Percentiles rank a stretch among this genome's conserved stretches.
Evolutionary conservation across 1,284 basidiomycete genomes (phyloP).

Genomic region (Stygiomarasmius scandens): DNA sequence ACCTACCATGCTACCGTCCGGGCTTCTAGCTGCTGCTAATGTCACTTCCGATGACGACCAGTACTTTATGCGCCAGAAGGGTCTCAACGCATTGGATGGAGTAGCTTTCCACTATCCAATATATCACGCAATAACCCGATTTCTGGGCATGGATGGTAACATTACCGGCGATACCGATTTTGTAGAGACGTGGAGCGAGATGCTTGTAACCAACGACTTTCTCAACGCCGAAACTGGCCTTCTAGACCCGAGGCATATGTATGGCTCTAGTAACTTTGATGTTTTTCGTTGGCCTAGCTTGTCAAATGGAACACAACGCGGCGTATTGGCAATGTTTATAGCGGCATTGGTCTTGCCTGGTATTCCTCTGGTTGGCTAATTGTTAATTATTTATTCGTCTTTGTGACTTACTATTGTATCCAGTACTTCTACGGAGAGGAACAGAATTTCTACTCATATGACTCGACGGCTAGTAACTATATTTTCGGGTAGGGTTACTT

Average conservation of each 20-base stretch:
- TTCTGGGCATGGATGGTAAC: constrained; percentile 93
- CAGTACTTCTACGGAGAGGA: constrained; percentile 88
- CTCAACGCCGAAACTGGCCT: constrained; percentile 68
- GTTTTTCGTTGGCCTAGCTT: constrained; percentile 90
- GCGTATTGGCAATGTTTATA: constrained; percentile 77
- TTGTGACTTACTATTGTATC: constrained; percentile 6
- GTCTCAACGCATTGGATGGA: constrained; percentile 68
- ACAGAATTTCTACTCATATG: constrained; percentile 83
- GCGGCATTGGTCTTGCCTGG: constrained; percentile 84
- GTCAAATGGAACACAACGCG: constrained; percentile 78
- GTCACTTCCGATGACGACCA: constrained; percentile 60
- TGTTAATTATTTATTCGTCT: background rate
- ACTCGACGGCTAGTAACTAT: constrained; percentile 85
- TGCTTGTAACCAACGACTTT: constrained; percentile 87
- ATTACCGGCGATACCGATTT: constrained; percentile 79
- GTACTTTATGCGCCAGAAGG: constrained; percentile 77
- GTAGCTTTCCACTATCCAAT: constrained; percentile 92
- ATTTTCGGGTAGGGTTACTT: constrained; percentile 70
- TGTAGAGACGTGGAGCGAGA: constrained; percentile 85
- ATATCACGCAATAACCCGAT: constrained; percentile 81
- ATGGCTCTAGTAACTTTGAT: constrained; percentile 89
- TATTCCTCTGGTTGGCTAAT: constrained; percentile 65
- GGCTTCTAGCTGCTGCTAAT: constrained; percentile 70
- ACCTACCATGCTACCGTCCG: constrained; percentile 63
- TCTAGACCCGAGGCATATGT: constrained; percentile 87